These are phyloP conservation scores for Claviceps fusiformis DNA, from an alignment of 2,329 filamentous ascomycete species.

Conservation along the genomic window DNA sequence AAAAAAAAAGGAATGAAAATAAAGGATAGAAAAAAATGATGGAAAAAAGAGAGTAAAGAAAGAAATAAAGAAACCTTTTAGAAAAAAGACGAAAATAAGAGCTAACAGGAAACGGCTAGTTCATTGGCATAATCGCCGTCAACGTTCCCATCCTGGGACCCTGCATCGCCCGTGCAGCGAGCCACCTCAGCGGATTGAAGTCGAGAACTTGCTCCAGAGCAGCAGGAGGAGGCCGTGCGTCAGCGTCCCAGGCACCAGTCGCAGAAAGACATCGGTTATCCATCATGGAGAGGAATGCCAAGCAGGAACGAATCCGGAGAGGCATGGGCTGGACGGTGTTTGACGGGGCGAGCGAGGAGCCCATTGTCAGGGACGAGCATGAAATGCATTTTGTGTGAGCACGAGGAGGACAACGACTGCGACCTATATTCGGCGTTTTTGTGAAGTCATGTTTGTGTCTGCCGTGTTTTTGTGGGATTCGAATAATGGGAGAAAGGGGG, in stretches of 20 bases:
- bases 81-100: neutral
- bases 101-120: slow-evolving; percentile 12
- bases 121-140: slow-evolving; percentile 29
- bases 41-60: no score
- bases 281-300: slow-evolving; percentile 4
- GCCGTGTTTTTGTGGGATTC: no score
- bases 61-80: no score
- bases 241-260: neutral
- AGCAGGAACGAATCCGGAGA: slow-evolving; percentile 10
- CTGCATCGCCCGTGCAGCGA: neutral
- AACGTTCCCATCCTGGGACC: slow-evolving; percentile 19
- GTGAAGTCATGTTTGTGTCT: no score
- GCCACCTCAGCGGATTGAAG: slow-evolving; percentile 21
- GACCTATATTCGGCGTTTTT: neutral
- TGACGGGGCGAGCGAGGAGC: slow-evolving; percentile 19
- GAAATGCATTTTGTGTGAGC: neutral
- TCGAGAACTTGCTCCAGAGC: neutral
- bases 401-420: neutral
- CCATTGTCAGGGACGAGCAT: slow-evolving; percentile 13
- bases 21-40: no score
- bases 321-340: slow-evolving; percentile 5
- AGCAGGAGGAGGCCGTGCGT: neutral
- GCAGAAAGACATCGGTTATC: neutral
- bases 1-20: no score
- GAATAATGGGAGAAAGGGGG: no score